Conservation (phyloP, 2,329 filamentous ascomycete genomes). For the Cercospora zeae-maydis region DNA sequence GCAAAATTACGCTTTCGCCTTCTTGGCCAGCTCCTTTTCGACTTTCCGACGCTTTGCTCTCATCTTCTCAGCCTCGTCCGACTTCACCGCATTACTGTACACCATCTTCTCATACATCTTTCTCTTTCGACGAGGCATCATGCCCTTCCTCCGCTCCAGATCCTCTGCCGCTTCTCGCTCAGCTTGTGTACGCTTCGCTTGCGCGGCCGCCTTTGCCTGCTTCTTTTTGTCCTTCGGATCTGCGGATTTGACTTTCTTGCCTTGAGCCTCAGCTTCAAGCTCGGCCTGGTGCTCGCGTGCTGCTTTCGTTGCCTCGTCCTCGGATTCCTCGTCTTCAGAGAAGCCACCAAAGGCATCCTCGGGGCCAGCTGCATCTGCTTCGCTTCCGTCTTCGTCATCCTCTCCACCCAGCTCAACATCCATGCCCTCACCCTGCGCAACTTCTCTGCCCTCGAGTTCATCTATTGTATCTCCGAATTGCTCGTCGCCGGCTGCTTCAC, state of each 20-base stretch:
- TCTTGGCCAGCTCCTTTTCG: conserved; percentile 48
- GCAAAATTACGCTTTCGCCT: conserved; percentile 6
- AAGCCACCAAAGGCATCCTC: conserved; percentile 46
- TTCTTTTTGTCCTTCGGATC: conserved; percentile 56
- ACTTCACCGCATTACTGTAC: conserved; percentile 90
- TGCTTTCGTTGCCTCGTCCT: conserved; percentile 58
- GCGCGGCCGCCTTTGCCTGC: conserved; percentile 62
- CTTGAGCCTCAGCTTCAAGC: conserved; percentile 85
- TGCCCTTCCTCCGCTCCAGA: conserved; percentile 88
- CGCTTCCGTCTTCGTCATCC: conserved; percentile 45
- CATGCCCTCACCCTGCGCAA: conserved; percentile 43
- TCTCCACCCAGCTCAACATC: conserved; percentile 42
- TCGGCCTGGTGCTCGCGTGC: conserved; percentile 77
- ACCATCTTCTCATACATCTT: conserved; percentile 98
- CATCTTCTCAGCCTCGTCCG: conserved; percentile 81
- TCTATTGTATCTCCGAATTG: conserved; percentile 40
- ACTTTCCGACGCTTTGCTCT: conserved; percentile 86
- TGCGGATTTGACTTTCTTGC: conserved; percentile 50
- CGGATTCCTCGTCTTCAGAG: conserved; percentile 50
- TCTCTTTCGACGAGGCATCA: conserved; percentile 96
- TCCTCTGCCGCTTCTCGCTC: conserved; percentile 74
- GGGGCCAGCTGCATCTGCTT: conserved; percentile 44
- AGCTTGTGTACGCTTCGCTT: conserved; percentile 65
- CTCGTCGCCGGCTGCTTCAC: conserved; percentile 39
- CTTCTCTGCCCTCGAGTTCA: conserved; percentile 25